Base-by-base conservation (phyloP, 2,329 filamentous ascomycete genomes). In the Neurospora crassa region DNA sequence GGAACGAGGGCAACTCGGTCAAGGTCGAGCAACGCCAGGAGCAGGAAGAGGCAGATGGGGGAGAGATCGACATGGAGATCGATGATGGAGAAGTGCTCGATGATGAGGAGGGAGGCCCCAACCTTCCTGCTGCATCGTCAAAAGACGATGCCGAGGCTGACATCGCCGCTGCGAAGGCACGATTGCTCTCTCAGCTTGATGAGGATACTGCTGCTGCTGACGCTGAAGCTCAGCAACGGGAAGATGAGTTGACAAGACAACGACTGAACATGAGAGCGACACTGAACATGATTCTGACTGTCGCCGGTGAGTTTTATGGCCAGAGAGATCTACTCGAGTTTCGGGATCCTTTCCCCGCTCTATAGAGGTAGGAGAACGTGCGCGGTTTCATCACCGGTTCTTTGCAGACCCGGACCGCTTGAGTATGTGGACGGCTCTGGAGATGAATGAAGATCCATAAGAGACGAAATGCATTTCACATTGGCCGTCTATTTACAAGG, bases 231-330 rank as follows among this genome's bases (percentile, higher is more conserved):
- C 24, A 14, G 71, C 41, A 1, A 74, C 77, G 1, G 74, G 74
- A 74, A 14, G 76, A 76, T 67, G 77, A 80, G 37, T 75, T 14
- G 76, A 76, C 63, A 74, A 76, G 71, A 74, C 77, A 43, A 79
- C 83, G n/a, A 79, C 79, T 83, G 76, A 88, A 86, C 78, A 85
- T 84, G 83, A 84, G 87, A 40, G 91, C 89, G n/a, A 94, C 93
- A 53, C 84, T 97, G 42, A 94, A 96, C 81, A 97, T 97, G 93
- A 92, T 97, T 70, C 84, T 97, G 75, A 96, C 92, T 0, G 86
- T 97, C 43, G 90, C 92, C 68, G 94, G 93, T 76, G 94, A 97
- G 81, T 89, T 92, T 75, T 98, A 94, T 81, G 94, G 95, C 1
- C 95, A 98, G 81, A 86, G 91, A 74, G 95, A 98, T 80, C 81